A percentile compares a stretch with the other conserved stretches of the same genome.
phyloP scores from a whole-genome alignment of 805 yeast species.

The Deakozyma indianensis region DNA sequence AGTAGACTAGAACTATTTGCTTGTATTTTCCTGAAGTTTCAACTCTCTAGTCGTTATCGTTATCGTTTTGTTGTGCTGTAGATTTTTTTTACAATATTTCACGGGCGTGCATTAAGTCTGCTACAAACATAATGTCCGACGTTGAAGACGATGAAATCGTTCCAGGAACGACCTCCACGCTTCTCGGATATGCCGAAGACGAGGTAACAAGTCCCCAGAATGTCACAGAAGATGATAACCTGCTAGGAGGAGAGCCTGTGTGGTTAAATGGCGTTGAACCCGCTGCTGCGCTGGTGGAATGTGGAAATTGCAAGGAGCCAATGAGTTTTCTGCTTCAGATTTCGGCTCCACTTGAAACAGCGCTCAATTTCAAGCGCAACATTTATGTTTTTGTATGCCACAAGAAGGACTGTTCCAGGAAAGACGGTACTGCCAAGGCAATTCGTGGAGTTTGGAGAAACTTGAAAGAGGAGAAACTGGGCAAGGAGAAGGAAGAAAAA shows the following conservation, averaged over 20 bases:
- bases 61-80: no score
- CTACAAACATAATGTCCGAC: conserved; percentile 28
- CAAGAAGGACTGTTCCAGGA: conserved; percentile 47
- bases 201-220: conserved; percentile 5
- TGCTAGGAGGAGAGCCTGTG: conserved; percentile 64
- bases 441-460: conserved; percentile 58
- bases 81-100: no score
- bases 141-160: conserved; percentile 11
- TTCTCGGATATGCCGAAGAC: conserved; percentile 23
- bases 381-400: conserved; percentile 70
- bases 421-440: conserved; percentile 58
- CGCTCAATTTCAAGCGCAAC: conserved; percentile 57
- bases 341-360: conserved; percentile 59
- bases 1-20: background rate
- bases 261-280: conserved; percentile 55
- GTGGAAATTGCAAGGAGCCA: conserved; percentile 48
- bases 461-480: conserved; percentile 23
- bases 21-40: background rate
- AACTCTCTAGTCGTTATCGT: no score
- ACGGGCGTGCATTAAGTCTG: no score
- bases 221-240: conserved; percentile 26
- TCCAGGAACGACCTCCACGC: conserved; percentile 17
- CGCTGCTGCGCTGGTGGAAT: conserved; percentile 31
- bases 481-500: conserved; percentile 26
- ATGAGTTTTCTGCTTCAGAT: conserved; percentile 68